phyloP scores from a whole-genome alignment of 2,329 filamentous ascomycete genomes.

The Cordyceps pruinosa region DNA sequence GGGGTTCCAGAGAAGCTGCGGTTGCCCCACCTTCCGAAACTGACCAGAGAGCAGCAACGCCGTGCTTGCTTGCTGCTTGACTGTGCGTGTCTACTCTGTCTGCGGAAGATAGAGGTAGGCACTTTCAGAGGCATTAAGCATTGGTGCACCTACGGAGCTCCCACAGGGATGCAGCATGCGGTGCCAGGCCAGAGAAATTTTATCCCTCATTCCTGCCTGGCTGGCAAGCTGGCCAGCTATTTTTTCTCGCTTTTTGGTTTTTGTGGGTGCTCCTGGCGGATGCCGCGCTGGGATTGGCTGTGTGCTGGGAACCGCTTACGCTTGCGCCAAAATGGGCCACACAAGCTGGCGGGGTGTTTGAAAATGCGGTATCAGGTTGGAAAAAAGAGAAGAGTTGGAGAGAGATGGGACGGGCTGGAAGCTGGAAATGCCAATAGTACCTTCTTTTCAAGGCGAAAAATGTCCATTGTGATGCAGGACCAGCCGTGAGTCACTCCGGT shows the following conservation, averaged over 20 bases:
- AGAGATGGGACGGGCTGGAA: not conserved
- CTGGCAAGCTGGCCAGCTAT: not conserved
- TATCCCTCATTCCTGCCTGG: constrained; percentile 7
- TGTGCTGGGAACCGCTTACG: constrained; percentile 5
- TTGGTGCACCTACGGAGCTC: not conserved
- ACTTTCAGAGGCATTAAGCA: not conserved
- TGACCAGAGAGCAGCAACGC: not conserved
- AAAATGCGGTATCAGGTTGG: constrained; percentile 2
- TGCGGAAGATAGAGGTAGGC: not conserved
- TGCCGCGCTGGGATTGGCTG: constrained; percentile 1
- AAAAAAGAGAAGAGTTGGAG: not conserved
- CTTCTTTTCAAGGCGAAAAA: not conserved
- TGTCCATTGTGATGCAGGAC: not conserved
- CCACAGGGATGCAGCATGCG: not conserved
- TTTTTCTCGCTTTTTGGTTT: constrained; percentile 10
- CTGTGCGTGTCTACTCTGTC: not conserved
- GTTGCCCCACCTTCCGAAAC: constrained; percentile 9
- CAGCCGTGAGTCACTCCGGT: constrained; percentile 6
- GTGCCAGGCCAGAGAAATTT: not conserved
- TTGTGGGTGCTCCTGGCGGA: not conserved
- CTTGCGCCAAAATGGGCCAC: constrained; percentile 6
- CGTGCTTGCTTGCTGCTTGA: not conserved
- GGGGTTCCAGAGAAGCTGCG: constrained; percentile 2
- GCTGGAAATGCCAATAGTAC: not conserved
- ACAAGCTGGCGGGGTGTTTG: constrained; percentile 10